These are phyloP conservation scores for Cladorrhinum sp. DNA, from an alignment of 2,329 filamentous ascomycete genomes.

Conservation along the genomic window DNA sequence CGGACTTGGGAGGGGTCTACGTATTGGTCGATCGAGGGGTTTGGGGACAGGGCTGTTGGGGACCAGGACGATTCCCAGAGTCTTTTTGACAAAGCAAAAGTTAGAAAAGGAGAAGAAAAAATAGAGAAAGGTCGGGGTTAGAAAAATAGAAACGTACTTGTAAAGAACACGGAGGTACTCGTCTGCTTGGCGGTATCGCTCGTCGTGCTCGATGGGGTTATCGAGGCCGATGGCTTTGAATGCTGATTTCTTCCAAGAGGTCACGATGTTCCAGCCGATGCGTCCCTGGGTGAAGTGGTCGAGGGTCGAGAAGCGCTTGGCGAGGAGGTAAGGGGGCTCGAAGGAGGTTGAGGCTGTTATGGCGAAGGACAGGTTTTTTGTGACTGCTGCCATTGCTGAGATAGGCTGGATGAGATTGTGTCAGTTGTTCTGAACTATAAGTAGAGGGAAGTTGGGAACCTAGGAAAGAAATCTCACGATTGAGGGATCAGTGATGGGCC, in stretches of 20 bases:
- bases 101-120: not conserved
- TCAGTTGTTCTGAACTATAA: not conserved
- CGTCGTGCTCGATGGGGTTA: constrained; percentile 52
- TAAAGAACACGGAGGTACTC: constrained; percentile 54
- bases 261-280: constrained; percentile 67
- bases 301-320: constrained; percentile 59
- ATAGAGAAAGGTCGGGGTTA: not conserved
- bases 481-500: constrained; percentile 62
- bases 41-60: constrained; percentile 44
- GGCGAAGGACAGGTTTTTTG: constrained; percentile 60
- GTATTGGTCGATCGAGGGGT: constrained; percentile 48
- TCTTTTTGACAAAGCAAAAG: constrained; percentile 25
- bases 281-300: constrained; percentile 61
- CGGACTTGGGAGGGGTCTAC: constrained; percentile 49
- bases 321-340: constrained; percentile 59
- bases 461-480: constrained; percentile 52
- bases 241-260: constrained; percentile 57
- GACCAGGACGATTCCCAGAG: constrained; percentile 47
- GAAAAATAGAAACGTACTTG: constrained; percentile 39
- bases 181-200: constrained; percentile 51
- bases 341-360: constrained; percentile 63
- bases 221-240: constrained; percentile 57
- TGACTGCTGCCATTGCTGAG: constrained; percentile 64
- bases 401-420: constrained; percentile 45
- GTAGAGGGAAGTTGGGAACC: not conserved